Base-by-base conservation (phyloP, 1,284 basidiomycete genomes). In the Pseudozyma sp. region DNA sequence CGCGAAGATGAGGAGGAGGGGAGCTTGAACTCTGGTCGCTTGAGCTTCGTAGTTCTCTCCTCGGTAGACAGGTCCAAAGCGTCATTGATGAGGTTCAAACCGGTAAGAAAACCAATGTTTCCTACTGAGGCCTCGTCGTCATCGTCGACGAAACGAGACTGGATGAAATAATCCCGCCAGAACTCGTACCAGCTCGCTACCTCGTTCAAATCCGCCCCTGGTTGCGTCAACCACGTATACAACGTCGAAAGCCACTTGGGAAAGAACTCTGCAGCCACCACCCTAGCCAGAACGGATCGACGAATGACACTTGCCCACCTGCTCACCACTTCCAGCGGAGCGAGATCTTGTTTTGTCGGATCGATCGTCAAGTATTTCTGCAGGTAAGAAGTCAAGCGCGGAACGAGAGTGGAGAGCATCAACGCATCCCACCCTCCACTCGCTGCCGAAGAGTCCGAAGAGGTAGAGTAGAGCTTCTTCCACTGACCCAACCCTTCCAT, bases 171-270 rank as follows among this genome's bases (percentile, higher is more conserved):
- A 0, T 86, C 86, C 83, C 95, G 95, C 96, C 96, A 99, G 85
- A 91, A 92, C 4, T 88, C 78, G 73, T 89, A 89, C 96, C 97
- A 98, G 69, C 91, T 89, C 1, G 92, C 93, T 5, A 99, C 93
- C 85, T 99, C 94, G 76, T 92, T 93, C 77, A 93, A 91, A 85
- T 91, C 94, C 78, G 91, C 91, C 34, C 87, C 88, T 0, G 93
- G 91, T 83, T 94, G 92, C 12, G 91, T 88, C 56, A 99, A 90
- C 97, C 95, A 98, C 44, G 93, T 86, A 80, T 94, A 91, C 40
- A 99, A 87, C n/a, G 93, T 90, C 47, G 93, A 90, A 53, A 99
- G 88, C 95, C 95, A 99, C 83, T 95, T 95, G 2, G 93, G 93
- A 89, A 98, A 97, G 87, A 99, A 96, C 80, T 94, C 94, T 9